Conservation (phyloP, 164 flowering plant genomes). For the Nymphaea thermarum region DNA sequence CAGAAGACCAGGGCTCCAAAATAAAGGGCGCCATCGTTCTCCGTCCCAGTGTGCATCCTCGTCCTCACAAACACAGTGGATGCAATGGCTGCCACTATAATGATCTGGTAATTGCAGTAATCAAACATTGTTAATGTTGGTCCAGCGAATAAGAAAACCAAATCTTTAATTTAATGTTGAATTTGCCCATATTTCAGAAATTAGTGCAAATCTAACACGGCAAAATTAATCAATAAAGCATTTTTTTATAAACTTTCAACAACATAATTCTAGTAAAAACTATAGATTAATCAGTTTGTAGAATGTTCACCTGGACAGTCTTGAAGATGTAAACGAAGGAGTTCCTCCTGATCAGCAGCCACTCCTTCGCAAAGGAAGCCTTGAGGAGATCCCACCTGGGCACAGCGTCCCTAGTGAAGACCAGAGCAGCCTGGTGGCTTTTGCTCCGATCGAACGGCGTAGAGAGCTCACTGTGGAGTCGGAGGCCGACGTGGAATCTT, state of each 20-base stretch:
- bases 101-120: slow-evolving; percentile 6
- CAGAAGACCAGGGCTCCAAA: slow-evolving; percentile 32
- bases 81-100: slow-evolving; percentile 1
- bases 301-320: slow-evolving; percentile 23
- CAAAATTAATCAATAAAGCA: too few relatives aligned
- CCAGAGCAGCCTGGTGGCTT: slow-evolving; percentile 74
- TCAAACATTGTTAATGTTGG: neutral
- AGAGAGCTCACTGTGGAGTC: slow-evolving; percentile 55
- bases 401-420: slow-evolving; percentile 42
- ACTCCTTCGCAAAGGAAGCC: slow-evolving; percentile 67
- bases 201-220: too few relatives aligned
- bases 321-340: slow-evolving; percentile 76
- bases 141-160: neutral
- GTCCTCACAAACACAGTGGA: slow-evolving; percentile 8
- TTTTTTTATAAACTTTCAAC: too few relatives aligned
- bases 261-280: too few relatives aligned
- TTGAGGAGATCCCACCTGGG: slow-evolving; percentile 56
- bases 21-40: slow-evolving; percentile 2
- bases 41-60: slow-evolving; percentile 2
- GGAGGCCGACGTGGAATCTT: slow-evolving; percentile 63
- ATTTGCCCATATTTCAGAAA: too few relatives aligned
- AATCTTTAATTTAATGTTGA: too few relatives aligned
- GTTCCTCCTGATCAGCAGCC: slow-evolving; percentile 68
- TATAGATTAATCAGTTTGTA: too few relatives aligned
- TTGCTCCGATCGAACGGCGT: slow-evolving; percentile 43